A percentile compares a stretch with the other conserved stretches of the same genome.
phyloP scores from a whole-genome alignment of 2,329 filamentous ascomycete species.

The Calonectria ilicicola region DNA sequence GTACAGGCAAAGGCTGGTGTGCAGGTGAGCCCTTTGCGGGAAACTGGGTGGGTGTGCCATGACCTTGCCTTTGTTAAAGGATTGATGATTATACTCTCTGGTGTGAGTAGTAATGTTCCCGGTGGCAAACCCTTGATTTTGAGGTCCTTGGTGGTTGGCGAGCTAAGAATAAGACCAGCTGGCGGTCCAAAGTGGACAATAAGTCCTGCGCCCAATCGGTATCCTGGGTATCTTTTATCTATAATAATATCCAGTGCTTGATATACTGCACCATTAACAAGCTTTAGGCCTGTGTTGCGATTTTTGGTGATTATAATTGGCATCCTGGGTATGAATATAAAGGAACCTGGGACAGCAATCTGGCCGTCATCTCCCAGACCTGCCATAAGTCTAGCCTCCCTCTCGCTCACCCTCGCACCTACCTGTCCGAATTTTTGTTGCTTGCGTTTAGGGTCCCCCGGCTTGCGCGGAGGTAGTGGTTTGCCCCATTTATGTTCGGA shows the following conservation, averaged over 20 bases:
- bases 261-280: slow-evolving; percentile 5
- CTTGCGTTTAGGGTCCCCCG: no score
- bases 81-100: no score
- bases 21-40: no score
- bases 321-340: not conserved
- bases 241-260: not conserved
- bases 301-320: slow-evolving; percentile 5
- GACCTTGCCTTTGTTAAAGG: no score
- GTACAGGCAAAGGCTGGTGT: no score
- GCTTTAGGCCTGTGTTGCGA: not conserved
- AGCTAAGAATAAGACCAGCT: not conserved
- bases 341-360: not conserved
- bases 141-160: not conserved
- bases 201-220: not conserved
- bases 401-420: not conserved
- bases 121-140: not conserved
- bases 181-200: slow-evolving; percentile 3
- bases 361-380: not conserved
- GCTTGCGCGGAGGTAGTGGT: no score
- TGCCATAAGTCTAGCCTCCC: not conserved
- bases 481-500: not conserved
- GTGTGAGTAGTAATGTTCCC: not conserved
- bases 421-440: no score
- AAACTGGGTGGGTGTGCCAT: no score
- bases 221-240: not conserved